Percentiles rank a stretch among this genome's conserved stretches.
phyloP scores from a whole-genome alignment of 1,284 basidiomycete genomes.

The Cutaneotrichosporon sp. region DNA sequence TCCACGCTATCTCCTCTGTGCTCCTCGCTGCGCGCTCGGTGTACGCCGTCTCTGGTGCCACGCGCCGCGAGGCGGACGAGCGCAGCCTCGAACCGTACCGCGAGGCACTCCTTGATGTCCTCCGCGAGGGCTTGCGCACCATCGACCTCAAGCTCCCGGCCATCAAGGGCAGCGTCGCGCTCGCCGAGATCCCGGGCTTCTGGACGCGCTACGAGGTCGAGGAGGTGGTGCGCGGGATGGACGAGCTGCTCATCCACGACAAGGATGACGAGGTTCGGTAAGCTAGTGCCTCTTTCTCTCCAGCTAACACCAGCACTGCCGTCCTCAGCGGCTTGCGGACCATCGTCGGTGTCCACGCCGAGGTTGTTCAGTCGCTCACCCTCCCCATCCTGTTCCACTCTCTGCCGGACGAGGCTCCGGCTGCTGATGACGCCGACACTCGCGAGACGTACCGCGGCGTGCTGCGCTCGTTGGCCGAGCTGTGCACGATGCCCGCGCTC shows the following conservation, averaged over 20 bases:
- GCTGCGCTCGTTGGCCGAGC: constrained; percentile 68
- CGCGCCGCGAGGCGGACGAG: constrained; percentile 39
- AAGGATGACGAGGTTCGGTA: constrained; percentile 60
- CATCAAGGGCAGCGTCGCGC: constrained; percentile 61
- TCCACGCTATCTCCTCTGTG: constrained; percentile 60
- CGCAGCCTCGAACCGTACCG: constrained; percentile 66
- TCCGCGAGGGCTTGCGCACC: constrained; percentile 47
- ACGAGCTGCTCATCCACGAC: constrained; percentile 65
- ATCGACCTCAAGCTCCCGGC: constrained; percentile 60
- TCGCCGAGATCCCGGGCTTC: constrained; percentile 67
- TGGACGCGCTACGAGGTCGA: constrained; percentile 72
- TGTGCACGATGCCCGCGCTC: constrained; percentile 74
- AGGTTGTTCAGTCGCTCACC: constrained; percentile 72
- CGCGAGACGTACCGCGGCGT: constrained; percentile 68
- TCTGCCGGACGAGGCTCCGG: constrained; percentile 68
- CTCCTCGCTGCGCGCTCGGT: constrained; percentile 49
- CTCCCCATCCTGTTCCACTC: constrained; percentile 75
- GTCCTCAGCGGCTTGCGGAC: constrained; percentile 68
- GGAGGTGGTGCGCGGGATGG: constrained; percentile 74
- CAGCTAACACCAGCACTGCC: constrained; percentile 60
- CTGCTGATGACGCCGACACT: constrained; percentile 60
- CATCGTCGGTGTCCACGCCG: constrained; percentile 65
- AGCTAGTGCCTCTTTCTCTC: constrained; percentile 24
- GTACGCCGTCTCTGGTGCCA: constrained; percentile 34
- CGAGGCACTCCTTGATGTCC: constrained; percentile 63